These are phyloP conservation scores for Colletotrichum phormii DNA, from an alignment of 2,329 filamentous ascomycete genomes.

Conservation along the genomic window DNA sequence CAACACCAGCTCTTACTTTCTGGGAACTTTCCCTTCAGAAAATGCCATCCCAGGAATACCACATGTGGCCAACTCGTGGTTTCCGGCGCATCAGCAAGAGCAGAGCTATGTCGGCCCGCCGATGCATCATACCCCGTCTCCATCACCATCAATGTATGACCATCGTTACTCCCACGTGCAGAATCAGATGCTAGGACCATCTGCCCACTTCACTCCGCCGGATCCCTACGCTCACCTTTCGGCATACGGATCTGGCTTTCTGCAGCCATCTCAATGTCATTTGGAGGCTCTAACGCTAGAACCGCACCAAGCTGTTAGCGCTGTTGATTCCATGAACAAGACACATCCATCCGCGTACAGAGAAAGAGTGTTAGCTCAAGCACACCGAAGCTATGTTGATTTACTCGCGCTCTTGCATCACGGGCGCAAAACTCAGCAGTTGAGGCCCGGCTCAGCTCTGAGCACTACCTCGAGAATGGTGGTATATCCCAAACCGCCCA, in stretches of 20 bases:
- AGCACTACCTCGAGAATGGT: conserved; percentile 59
- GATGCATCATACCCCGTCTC: conserved; percentile 21
- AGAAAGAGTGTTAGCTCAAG: conserved; percentile 75
- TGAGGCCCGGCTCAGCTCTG: conserved; percentile 47
- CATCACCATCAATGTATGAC: conserved; percentile 24
- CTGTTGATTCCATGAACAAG: neutral
- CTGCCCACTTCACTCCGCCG: conserved; percentile 18
- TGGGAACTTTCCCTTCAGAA: neutral
- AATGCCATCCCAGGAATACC: conserved; percentile 7
- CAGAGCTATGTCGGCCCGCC: conserved; percentile 32
- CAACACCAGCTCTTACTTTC: neutral
- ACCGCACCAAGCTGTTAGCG: conserved; percentile 37
- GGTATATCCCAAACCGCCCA: conserved; percentile 66
- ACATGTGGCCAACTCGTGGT: conserved; percentile 21
- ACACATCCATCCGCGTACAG: conserved; percentile 63
- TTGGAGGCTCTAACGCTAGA: conserved; percentile 48
- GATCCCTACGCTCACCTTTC: neutral
- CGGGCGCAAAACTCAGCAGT: conserved; percentile 61
- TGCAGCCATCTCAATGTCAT: conserved; percentile 39
- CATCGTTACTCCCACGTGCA: conserved; percentile 17
- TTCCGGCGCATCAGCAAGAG: conserved; percentile 9
- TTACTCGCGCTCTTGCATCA: conserved; percentile 74
- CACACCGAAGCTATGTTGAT: conserved; percentile 79
- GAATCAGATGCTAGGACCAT: conserved; percentile 13
- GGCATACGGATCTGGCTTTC: conserved; percentile 6